Conservation (phyloP, 257 asterid species). For the Buddleja alternifolia region DNA sequence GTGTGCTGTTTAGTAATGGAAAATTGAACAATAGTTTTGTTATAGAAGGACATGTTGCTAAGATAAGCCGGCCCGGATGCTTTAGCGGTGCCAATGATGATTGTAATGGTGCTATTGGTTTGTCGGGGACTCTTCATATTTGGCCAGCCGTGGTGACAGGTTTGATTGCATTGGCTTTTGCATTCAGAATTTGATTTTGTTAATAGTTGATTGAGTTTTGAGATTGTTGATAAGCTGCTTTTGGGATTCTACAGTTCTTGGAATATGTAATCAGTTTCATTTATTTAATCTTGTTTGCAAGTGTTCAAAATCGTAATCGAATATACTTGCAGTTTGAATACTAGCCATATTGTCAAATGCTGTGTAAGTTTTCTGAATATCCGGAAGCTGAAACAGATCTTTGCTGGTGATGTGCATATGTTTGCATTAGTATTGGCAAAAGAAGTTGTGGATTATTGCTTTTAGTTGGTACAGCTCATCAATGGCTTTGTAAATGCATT, state of each 20-base stretch:
- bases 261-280: not conserved
- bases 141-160: constrained; percentile 46
- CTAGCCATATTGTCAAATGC: too few species aligned
- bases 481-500: not conserved
- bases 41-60: constrained; percentile 58
- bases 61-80: constrained; percentile 79
- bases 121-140: constrained; percentile 25
- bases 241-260: not conserved
- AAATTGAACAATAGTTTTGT: constrained; percentile 62
- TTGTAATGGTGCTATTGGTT: constrained; percentile 45
- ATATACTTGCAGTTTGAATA: too few species aligned
- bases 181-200: constrained; percentile 34
- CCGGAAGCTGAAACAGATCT: too few species aligned
- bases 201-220: constrained; percentile 9
- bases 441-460: not conserved
- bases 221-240: constrained; percentile 7
- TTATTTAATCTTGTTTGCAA: constrained; percentile 13
- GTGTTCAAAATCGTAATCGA: constrained; percentile 10
- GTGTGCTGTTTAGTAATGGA: constrained; percentile 81
- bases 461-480: not conserved
- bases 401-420: not conserved
- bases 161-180: constrained; percentile 42
- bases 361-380: not conserved
- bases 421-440: not conserved
- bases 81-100: constrained; percentile 82